These are phyloP conservation scores for Drechslerella stenobrocha DNA, from an alignment of 2,329 filamentous ascomycete genomes.

Conservation along the genomic window DNA sequence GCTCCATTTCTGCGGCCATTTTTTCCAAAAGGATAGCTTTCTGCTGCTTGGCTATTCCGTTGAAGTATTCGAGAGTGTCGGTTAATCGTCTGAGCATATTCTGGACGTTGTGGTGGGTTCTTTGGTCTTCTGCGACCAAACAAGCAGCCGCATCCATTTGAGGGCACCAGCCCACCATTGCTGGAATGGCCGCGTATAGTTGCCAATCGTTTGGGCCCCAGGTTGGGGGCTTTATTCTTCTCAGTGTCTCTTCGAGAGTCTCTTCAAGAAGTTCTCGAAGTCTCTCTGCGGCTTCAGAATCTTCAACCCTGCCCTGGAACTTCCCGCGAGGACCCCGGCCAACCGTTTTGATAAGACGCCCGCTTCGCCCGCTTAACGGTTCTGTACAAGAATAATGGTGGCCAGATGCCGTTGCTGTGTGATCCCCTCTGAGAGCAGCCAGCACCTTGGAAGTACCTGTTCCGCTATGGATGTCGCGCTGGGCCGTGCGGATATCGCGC, in stretches of 20 bases:
- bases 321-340: too few relatives aligned
- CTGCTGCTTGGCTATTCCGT: background rate
- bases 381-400: too few relatives aligned
- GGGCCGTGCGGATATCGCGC: too few relatives aligned
- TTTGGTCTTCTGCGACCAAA: slow-evolving; percentile 3
- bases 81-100: slow-evolving; percentile 7
- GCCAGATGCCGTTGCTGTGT: too few relatives aligned
- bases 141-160: slow-evolving; percentile 8
- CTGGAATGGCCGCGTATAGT: slow-evolving; percentile 4
- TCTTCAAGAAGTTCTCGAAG: background rate
- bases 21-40: background rate
- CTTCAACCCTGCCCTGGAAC: too few relatives aligned
- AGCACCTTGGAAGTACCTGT: too few relatives aligned
- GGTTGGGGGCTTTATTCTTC: background rate
- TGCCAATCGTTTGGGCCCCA: slow-evolving; percentile 20
- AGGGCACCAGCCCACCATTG: slow-evolving; percentile 26
- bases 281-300: too few relatives aligned
- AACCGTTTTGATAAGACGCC: too few relatives aligned
- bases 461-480: too few relatives aligned
- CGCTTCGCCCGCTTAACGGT: too few relatives aligned
- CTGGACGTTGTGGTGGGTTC: background rate
- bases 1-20: too few relatives aligned
- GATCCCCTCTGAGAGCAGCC: too few relatives aligned
- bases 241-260: background rate
- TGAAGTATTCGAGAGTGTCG: slow-evolving; percentile 14